phyloP scores from a whole-genome alignment of 306 rosid species.

The Sesbania bispinosa region DNA sequence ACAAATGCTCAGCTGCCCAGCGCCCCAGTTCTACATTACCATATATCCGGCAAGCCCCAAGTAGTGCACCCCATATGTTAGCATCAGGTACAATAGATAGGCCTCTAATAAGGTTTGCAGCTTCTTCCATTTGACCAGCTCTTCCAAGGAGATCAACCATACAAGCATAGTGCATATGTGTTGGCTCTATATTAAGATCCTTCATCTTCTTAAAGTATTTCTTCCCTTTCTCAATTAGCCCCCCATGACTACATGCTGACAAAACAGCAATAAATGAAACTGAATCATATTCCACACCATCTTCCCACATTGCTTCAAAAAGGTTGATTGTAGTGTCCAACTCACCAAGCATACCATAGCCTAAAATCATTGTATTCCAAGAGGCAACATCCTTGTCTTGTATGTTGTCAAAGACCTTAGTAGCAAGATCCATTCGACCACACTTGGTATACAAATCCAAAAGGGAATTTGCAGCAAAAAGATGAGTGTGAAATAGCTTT shows the following conservation, averaged over 20 bases:
- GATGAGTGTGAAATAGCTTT: conserved; percentile 52
- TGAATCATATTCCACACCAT: conserved; percentile 57
- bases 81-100: conserved; percentile 64
- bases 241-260: conserved; percentile 91
- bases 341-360: conserved; percentile 85
- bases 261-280: conserved; percentile 84
- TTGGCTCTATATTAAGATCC: conserved; percentile 54
- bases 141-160: conserved; percentile 91
- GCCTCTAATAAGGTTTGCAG: conserved; percentile 55
- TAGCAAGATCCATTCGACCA: conserved; percentile 68
- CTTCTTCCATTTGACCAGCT: conserved; percentile 76
- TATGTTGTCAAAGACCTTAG: conserved; percentile 61
- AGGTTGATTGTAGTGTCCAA: conserved; percentile 57
- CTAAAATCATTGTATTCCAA: conserved; percentile 97
- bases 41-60: conserved; percentile 82
- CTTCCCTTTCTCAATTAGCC: conserved; percentile 64
- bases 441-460: conserved; percentile 85
- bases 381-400: conserved; percentile 68
- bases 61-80: conserved; percentile 85
- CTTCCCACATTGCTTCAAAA: conserved; percentile 71
- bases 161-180: conserved; percentile 77
- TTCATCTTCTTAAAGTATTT: conserved; percentile 59
- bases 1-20: conserved; percentile 79
- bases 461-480: conserved; percentile 67
- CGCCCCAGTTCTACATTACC: conserved; percentile 67